Conservation (phyloP, 2,329 filamentous ascomycete genomes). For the Rhynchosporium secalis region DNA sequence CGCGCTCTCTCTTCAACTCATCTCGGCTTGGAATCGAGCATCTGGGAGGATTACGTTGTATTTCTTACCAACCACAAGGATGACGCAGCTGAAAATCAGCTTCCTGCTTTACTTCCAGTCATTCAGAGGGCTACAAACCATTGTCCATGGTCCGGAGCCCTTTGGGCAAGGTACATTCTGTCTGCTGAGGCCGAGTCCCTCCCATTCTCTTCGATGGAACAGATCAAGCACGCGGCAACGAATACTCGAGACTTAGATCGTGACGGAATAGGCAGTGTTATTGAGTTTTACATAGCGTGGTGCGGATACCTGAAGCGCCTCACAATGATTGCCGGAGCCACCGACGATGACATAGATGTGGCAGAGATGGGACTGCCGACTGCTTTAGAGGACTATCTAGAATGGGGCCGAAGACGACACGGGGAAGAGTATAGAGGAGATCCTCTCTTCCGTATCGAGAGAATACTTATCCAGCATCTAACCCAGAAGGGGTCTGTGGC, state of each 20-base stretch:
- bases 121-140: slow-evolving; percentile 82
- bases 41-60: slow-evolving; percentile 74
- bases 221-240: slow-evolving; percentile 90
- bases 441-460: slow-evolving; percentile 82
- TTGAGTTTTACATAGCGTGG: slow-evolving; percentile 93
- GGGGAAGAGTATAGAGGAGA: slow-evolving; percentile 80
- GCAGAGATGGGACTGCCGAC: slow-evolving; percentile 87
- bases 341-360: slow-evolving; percentile 82
- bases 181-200: slow-evolving; percentile 77
- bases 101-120: slow-evolving; percentile 62
- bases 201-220: slow-evolving; percentile 77
- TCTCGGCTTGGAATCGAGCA: slow-evolving; percentile 70
- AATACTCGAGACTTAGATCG: slow-evolving; percentile 81
- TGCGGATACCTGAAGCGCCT: slow-evolving; percentile 88
- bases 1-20: slow-evolving; percentile 65
- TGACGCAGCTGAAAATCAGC: slow-evolving; percentile 40
- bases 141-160: slow-evolving; percentile 86
- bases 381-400: slow-evolving; percentile 80
- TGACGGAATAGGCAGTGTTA: slow-evolving; percentile 80
- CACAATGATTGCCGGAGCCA: slow-evolving; percentile 71
- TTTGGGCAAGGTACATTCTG: slow-evolving; percentile 90
- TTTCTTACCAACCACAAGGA: slow-evolving; percentile 33
- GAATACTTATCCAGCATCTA: slow-evolving; percentile 88
- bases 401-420: slow-evolving; percentile 72
- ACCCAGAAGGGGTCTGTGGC: slow-evolving; percentile 78